Evolutionary conservation across 495 filamentous ascomycete genomes (phyloP).

Genomic region (Aspergillus cristatus): DNA sequence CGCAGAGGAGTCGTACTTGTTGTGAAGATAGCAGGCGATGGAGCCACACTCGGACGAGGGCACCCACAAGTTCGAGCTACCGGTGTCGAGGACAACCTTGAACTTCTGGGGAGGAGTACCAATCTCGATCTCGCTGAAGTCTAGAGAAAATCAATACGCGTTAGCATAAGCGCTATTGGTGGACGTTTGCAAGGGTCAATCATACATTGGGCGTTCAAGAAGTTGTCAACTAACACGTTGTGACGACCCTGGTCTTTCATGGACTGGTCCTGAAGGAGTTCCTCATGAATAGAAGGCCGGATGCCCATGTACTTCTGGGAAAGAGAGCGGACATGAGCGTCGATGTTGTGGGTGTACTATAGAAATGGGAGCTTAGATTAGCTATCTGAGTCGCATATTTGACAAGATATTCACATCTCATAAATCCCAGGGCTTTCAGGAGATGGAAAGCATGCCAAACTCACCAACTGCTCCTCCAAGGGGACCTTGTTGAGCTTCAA

Average conservation of each 20-base stretch:
- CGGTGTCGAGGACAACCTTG: slow-evolving; percentile 98
- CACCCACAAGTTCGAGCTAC: slow-evolving; percentile 99
- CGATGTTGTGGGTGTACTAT: slow-evolving; percentile 68
- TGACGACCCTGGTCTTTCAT: slow-evolving; percentile 61
- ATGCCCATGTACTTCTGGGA: slow-evolving; percentile 82
- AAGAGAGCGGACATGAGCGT: slow-evolving; percentile 68
- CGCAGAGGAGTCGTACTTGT: slow-evolving; percentile 84
- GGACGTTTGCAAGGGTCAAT: slow-evolving; percentile 1
- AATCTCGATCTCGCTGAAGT: slow-evolving; percentile 93
- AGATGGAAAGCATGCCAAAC: slow-evolving; percentile 26
- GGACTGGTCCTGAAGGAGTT: slow-evolving; percentile 69
- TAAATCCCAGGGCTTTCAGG: not conserved
- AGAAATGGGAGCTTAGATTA: slow-evolving; percentile 14
- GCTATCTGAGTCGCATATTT: slow-evolving; percentile 1
- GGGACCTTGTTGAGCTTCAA: slow-evolving; percentile 96
- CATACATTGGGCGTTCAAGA: slow-evolving; percentile 98
- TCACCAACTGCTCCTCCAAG: slow-evolving; percentile 82
- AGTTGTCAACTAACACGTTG: slow-evolving; percentile 87
- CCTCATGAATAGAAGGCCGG: slow-evolving; percentile 55
- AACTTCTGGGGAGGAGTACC: slow-evolving; percentile 89
- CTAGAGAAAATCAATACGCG: slow-evolving; percentile 36
- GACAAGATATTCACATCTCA: not conserved
- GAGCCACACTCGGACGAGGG: slow-evolving; percentile 84
- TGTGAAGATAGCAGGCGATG: slow-evolving; percentile 97
- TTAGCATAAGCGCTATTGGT: not conserved